phyloP scores from a whole-genome alignment of 306 rosid genomes.

The Chamaecrista fasciculata region DNA sequence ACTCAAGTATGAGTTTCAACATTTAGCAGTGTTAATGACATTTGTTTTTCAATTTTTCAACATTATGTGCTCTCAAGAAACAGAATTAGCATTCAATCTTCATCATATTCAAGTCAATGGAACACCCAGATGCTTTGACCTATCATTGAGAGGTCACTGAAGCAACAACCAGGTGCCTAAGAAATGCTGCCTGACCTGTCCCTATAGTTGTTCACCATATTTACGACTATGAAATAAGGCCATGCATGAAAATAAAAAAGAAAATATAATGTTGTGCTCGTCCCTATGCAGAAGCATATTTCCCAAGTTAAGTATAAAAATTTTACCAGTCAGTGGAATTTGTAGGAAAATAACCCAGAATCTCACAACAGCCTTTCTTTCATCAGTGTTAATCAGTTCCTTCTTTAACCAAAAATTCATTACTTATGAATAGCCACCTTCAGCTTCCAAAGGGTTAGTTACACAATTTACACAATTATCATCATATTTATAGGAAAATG shows the following conservation, averaged over 20 bases:
- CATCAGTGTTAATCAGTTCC: slow-evolving; percentile 17
- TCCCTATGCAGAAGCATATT: slow-evolving; percentile 3
- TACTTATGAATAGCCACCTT: too few relatives aligned
- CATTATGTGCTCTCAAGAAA: slow-evolving; percentile 20
- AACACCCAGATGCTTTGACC: background rate
- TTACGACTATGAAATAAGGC: background rate
- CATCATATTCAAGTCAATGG: background rate
- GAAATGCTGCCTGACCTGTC: slow-evolving; percentile 16
- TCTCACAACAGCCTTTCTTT: slow-evolving; percentile 8
- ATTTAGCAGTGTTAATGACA: background rate
- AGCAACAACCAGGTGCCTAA: slow-evolving; percentile 1
- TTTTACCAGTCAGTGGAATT: background rate
- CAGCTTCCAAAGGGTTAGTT: too few relatives aligned
- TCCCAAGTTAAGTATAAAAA: background rate
- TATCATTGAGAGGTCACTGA: background rate
- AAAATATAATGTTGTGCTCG: background rate
- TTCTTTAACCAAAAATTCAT: background rate
- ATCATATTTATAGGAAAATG: background rate
- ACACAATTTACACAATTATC: background rate
- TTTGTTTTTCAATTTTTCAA: slow-evolving; percentile 1
- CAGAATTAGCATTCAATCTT: slow-evolving; percentile 20
- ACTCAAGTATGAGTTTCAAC: slow-evolving; percentile 14
- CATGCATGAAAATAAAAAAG: slow-evolving; percentile 14
- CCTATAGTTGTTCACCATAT: background rate
- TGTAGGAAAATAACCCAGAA: background rate